phyloP scores from a whole-genome alignment of 148 eudicot species.

The Cornus suecica region DNA sequence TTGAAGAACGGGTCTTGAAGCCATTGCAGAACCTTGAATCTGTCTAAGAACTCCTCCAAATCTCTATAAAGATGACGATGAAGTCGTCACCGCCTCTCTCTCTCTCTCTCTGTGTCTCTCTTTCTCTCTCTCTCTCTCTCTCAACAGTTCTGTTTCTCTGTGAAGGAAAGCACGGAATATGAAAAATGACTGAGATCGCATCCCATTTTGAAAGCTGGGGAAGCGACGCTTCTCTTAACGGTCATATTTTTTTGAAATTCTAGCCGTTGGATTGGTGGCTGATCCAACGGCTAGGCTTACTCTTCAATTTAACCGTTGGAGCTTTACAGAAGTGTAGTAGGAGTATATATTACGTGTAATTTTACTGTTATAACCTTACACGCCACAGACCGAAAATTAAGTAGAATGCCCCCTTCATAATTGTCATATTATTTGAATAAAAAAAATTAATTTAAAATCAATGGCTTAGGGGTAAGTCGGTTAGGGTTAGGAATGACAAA shows the following conservation, averaged over 20 bases:
- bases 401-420: too few relatives aligned
- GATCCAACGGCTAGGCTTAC: slow-evolving; percentile 23
- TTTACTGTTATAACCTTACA: too few relatives aligned
- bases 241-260: slow-evolving; percentile 33
- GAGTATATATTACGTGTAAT: too few relatives aligned
- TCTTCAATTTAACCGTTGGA: slow-evolving; percentile 7
- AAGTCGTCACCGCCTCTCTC: background rate
- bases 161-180: background rate
- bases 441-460: too few relatives aligned
- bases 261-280: slow-evolving; percentile 35
- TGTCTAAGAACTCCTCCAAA: background rate
- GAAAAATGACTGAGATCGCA: background rate
- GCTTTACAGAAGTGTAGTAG: too few relatives aligned
- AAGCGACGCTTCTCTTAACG: slow-evolving; percentile 40
- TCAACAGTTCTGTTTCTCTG: background rate
- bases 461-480: too few relatives aligned
- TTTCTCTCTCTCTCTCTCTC: slow-evolving; percentile 15
- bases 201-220: slow-evolving; percentile 32
- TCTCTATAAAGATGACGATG: background rate
- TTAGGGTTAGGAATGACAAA: too few relatives aligned
- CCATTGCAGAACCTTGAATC: slow-evolving; percentile 29
- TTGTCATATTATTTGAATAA: too few relatives aligned
- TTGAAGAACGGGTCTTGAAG: slow-evolving; percentile 44
- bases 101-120: slow-evolving; percentile 3
- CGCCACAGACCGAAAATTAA: too few relatives aligned